Base-by-base conservation (phyloP, 352 stramenopile species). In the Peronospora destructor region DNA sequence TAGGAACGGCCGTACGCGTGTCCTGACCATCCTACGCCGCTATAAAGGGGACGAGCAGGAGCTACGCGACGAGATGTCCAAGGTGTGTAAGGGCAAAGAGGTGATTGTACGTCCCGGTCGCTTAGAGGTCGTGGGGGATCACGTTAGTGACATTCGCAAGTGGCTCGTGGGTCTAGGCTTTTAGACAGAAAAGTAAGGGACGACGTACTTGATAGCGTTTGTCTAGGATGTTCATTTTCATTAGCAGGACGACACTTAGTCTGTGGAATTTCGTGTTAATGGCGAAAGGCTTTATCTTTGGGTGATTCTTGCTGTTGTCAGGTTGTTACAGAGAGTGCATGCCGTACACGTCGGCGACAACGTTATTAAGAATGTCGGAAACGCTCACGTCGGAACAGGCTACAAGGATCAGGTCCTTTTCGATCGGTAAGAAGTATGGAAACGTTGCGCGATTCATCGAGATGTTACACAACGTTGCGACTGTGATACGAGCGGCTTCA, bases 101-200 rank as follows among this genome's bases (percentile, higher is more conserved):
- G 84, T 92, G 38, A 45, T 57, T 21, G 40, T 72, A 45, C 79
- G 79, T 60, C 80, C 81, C 0, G 82, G 82, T 13, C 78, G 82
- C 8, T 51, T 94, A 28, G 84, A 94, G 45, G 81, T 94, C 36
- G 66, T 79, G 16, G 84, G 84, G 8, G 76, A 94, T 61, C 70
- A 88, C 63, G 68, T 66, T 10, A 48, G 42, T 3, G 74, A 87
- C 42, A 44, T 94, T 45, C 85, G 84, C 66, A 84, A 92, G 68
- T 94, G 82, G 76, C 79, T 94, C 14, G 74, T 67, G 30, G 82
- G 84, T 41, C 70, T 94, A 17, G 84, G 84, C 57, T 94, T 94
- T 51, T 94, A 80, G 43, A 41, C 0, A 6, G n/a, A 40, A 23
- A 28, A 16, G 36, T 8, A 48, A 25, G 35, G 42, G 33, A 28